A percentile compares a stretch with the other conserved stretches of the same genome.
phyloP scores from a whole-genome alignment of 2,329 filamentous ascomycete genomes.

The Aspergillus sp. region DNA sequence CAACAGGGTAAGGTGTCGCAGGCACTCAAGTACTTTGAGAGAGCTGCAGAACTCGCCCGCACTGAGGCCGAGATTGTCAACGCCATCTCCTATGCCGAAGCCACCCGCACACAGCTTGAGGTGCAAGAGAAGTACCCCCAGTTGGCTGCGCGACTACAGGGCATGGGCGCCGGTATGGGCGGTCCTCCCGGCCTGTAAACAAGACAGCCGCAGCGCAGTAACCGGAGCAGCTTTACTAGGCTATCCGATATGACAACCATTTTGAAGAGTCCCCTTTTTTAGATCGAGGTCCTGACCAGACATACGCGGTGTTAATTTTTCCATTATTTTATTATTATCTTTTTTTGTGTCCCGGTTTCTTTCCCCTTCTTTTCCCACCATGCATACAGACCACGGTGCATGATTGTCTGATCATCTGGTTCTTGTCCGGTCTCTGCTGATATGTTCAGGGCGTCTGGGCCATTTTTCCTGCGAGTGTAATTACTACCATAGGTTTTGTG shows the following conservation, averaged over 20 bases:
- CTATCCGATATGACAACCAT: no score
- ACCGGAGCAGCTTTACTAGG: neutral
- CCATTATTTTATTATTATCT: constrained; percentile 8
- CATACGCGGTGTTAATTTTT: neutral
- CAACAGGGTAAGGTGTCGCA: constrained; percentile 97
- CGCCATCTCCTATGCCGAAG: constrained; percentile 93
- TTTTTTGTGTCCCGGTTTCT: constrained; percentile 3
- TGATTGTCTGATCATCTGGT: constrained; percentile 10
- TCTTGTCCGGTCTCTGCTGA: constrained; percentile 5
- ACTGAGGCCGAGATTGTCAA: constrained; percentile 96
- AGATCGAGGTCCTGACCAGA: no score
- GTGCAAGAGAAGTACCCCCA: constrained; percentile 83
- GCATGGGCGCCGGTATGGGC: constrained; percentile 46
- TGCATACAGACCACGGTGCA: constrained; percentile 8
- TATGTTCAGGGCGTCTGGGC: constrained; percentile 9
- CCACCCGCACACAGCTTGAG: constrained; percentile 91
- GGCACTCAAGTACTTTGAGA: constrained; percentile 94
- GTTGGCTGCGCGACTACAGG: constrained; percentile 66
- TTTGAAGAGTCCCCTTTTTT: no score
- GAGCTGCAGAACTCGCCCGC: constrained; percentile 86
- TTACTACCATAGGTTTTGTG: constrained; percentile 13
- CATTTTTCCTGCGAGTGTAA: constrained; percentile 22
- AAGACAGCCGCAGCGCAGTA: neutral
- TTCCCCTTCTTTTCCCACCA: constrained; percentile 6
- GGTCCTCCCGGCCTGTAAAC: constrained; percentile 30